Evolutionary conservation across 2,329 filamentous ascomycete genomes (phyloP), one percentile per base, ranked within the genome.

Genomic region (Ophiostoma pallidulum): DNA sequence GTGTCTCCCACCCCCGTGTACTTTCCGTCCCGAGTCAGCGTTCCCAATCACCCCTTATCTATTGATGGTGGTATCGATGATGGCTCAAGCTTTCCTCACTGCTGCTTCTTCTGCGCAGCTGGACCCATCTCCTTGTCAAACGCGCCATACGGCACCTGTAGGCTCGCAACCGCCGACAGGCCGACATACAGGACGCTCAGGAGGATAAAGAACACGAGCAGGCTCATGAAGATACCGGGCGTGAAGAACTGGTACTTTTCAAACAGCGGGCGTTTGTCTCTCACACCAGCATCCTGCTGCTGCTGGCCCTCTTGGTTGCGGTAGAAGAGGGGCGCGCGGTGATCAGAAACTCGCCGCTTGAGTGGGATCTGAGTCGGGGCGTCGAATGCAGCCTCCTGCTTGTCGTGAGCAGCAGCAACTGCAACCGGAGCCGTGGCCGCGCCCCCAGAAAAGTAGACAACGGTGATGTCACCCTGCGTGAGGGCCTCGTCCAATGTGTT

Each of bases 101-200:
- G 75, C 66, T 82, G 75, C 71, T 88, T 94, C 78, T 90, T 94
- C 67, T 94, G 86, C 28, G 84, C 84, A 32, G 80, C 73, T n/a
- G 88, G 86, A 0, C 89, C 87, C 73, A 88, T 94, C 58, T 96
- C 91, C 73, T 95, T 96, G 63, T 94, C 91, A 62, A 97, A 98
- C 2, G 92, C 89, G 53, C 86, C 88, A 64, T 97, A 97, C 1
- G 87, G 86, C 26, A 97, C 87, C 64, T 96, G 75, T 16, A 98
- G 73, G 56, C 87, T 91, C 7, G 77, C 71, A 12, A 97, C 72
- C 13, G 86, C 89, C 51, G 67, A 78, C 47, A 97, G 68, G 13
- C 84, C 92, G 48, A 90, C 82, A 55, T 83, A 82, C 6, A 95
- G 70, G 56, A 97, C 90, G 24, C 78, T 69, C 51, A 94, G 66